A percentile compares a stretch with the other conserved stretches of the same genome.
Conservation (phyloP, 2,329 filamentous ascomycete species). For the Myriosclerotinia duriaeana region DNA sequence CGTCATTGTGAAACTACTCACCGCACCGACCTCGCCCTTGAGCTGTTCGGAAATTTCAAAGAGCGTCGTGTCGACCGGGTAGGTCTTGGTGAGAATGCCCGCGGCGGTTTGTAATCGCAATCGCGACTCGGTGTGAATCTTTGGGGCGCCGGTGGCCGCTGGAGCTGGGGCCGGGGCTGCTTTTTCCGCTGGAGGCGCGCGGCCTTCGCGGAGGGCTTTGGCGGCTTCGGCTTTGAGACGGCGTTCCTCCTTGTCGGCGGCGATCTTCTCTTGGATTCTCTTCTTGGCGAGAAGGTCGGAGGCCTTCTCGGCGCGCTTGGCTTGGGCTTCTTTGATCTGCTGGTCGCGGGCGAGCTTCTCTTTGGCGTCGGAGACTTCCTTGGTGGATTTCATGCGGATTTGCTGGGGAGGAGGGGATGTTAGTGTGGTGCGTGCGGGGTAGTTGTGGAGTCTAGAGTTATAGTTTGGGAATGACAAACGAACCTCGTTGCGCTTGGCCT, state of each 20-base stretch:
- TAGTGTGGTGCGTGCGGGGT: constrained; percentile 5
- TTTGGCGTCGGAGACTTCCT: constrained; percentile 83
- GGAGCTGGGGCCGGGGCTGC: constrained; percentile 41
- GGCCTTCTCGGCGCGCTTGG: constrained; percentile 83
- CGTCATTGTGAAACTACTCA: constrained; percentile 77
- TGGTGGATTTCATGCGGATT: constrained; percentile 83
- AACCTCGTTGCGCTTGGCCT: constrained; percentile 83
- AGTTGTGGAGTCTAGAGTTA: background rate
- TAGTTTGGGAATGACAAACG: constrained; percentile 21
- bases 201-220: constrained; percentile 84
- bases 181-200: constrained; percentile 46
- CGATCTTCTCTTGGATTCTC: constrained; percentile 88
- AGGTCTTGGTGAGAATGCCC: constrained; percentile 82
- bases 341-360: constrained; percentile 87
- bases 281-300: constrained; percentile 84
- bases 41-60: constrained; percentile 86
- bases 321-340: constrained; percentile 84
- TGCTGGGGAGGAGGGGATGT: constrained; percentile 44
- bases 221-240: constrained; percentile 80
- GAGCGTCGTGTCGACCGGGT: constrained; percentile 84
- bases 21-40: constrained; percentile 67
- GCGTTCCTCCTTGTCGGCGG: constrained; percentile 88
- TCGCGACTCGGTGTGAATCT: constrained; percentile 72
- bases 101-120: constrained; percentile 74
- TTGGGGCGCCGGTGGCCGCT: constrained; percentile 45